Conservation (phyloP, 257 asterid genomes). For the Nicotiana knightiana region DNA sequence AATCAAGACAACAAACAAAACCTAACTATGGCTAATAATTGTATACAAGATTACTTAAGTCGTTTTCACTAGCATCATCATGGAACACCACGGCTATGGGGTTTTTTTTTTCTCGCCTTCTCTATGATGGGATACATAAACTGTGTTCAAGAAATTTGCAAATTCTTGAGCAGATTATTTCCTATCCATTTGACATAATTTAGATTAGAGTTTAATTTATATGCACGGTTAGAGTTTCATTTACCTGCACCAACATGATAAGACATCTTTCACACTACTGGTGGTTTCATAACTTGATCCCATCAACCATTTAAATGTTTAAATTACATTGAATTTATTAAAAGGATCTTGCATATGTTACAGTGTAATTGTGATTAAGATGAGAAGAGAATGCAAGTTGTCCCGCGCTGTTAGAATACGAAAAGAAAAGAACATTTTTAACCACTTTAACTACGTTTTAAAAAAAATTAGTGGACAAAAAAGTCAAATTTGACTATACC, state of each 20-base stretch:
- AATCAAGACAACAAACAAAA: neutral
- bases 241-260: neutral
- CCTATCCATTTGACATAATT: neutral
- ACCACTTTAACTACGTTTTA: too few species aligned
- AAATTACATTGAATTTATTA: too few species aligned
- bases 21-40: constrained; percentile 7
- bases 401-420: too few species aligned
- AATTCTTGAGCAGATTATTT: neutral
- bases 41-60: neutral
- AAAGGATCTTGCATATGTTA: too few species aligned
- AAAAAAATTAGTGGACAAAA: too few species aligned
- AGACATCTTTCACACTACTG: neutral
- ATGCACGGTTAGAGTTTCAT: too few species aligned
- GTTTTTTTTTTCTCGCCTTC: neutral
- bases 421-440: too few species aligned
- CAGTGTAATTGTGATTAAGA: too few species aligned
- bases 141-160: neutral
- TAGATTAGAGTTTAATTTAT: neutral
- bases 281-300: too few species aligned
- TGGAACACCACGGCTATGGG: neutral
- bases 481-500: too few species aligned
- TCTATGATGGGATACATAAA: neutral
- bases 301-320: too few species aligned
- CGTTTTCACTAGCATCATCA: neutral
- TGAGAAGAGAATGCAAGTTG: too few species aligned